Conservation (phyloP, 2,329 filamentous ascomycete genomes). For the Trichoderma gracile region DNA sequence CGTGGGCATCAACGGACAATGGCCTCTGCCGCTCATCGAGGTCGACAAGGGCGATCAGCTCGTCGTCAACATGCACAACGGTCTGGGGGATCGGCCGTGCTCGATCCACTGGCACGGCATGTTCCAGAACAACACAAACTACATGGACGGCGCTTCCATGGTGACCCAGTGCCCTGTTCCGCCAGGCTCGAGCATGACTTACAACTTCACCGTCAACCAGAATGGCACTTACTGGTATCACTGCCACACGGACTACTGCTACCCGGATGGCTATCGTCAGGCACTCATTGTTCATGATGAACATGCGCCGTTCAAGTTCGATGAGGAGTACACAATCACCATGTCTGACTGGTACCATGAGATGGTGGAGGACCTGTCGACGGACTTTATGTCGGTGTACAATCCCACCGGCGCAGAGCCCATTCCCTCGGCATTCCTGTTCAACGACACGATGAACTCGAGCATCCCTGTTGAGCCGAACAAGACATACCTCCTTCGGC, state of each 20-base stretch:
- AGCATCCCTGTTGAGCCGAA: conserved; percentile 39
- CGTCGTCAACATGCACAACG: conserved; percentile 51
- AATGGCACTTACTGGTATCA: conserved; percentile 66
- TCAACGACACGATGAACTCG: conserved; percentile 52
- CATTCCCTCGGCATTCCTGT: conserved; percentile 53
- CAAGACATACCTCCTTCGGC: conserved; percentile 55
- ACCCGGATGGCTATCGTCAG: conserved; percentile 41
- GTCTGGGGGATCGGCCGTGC: conserved; percentile 50
- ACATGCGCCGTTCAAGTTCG: conserved; percentile 51
- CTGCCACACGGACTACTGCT: conserved; percentile 44
- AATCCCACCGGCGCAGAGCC: conserved; percentile 57
- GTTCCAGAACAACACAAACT: conserved; percentile 56
- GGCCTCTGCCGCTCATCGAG: conserved; percentile 62
- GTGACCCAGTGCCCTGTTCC: conserved; percentile 60
- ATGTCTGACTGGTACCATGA: conserved; percentile 63
- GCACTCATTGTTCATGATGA: conserved; percentile 58
- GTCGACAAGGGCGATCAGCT: conserved; percentile 56
- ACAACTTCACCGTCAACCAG: conserved; percentile 58
- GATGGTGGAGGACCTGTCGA: conserved; percentile 43
- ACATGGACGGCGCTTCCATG: conserved; percentile 61
- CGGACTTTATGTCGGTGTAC: conserved; percentile 35
- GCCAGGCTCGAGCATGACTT: conserved; percentile 55
- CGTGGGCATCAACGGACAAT: conserved; percentile 65
- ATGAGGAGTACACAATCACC: conserved; percentile 58
- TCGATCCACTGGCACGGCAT: conserved; percentile 63